Percentiles rank a stretch among this genome's conserved stretches.
Evolutionary conservation across 306 rosid genomes (phyloP).

Genomic region (Quercus glauca): DNA sequence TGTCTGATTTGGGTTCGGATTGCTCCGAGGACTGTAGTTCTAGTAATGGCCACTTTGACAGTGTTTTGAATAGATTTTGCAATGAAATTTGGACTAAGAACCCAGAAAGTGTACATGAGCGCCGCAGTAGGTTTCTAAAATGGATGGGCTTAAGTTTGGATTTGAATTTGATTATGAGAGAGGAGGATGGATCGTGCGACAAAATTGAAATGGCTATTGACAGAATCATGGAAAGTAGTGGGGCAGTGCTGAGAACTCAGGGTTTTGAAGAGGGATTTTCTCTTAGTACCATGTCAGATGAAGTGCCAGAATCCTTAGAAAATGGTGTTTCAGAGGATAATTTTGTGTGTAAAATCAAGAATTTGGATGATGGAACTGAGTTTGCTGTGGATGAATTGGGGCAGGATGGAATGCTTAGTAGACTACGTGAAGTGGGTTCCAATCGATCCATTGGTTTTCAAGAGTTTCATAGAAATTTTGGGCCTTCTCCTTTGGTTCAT

Average conservation of each 20-base stretch:
- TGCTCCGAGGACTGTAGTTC: conserved; percentile 43
- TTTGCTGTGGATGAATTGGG: conserved; percentile 45
- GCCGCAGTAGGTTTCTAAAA: conserved; percentile 59
- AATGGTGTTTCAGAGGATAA: conserved; percentile 32
- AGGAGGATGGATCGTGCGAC: conserved; percentile 16
- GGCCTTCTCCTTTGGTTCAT: conserved; percentile 46
- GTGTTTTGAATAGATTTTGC: conserved; percentile 25
- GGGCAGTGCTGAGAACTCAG: conserved; percentile 46
- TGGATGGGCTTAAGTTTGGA: conserved; percentile 59
- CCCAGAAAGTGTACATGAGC: conserved; percentile 50
- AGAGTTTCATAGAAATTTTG: conserved; percentile 40
- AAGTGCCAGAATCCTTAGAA: conserved; percentile 26
- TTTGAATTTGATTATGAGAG: conserved; percentile 18
- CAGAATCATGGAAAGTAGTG: conserved; percentile 43
- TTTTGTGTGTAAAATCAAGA: conserved; percentile 37
- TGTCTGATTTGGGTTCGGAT: conserved; percentile 57
- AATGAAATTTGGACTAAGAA: conserved; percentile 42
- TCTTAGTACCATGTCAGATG: conserved; percentile 33
- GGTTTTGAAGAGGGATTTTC: conserved; percentile 33
- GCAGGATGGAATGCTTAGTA: conserved; percentile 38
- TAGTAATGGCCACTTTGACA: conserved; percentile 13
- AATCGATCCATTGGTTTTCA: conserved; percentile 40
- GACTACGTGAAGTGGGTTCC: conserved; percentile 42
- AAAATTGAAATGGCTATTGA: conserved; percentile 26
- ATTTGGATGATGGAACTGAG: conserved; percentile 54